These are phyloP conservation scores for Phytophthora quininea DNA, from an alignment of 352 stramenopile genomes.

Conservation along the genomic window DNA sequence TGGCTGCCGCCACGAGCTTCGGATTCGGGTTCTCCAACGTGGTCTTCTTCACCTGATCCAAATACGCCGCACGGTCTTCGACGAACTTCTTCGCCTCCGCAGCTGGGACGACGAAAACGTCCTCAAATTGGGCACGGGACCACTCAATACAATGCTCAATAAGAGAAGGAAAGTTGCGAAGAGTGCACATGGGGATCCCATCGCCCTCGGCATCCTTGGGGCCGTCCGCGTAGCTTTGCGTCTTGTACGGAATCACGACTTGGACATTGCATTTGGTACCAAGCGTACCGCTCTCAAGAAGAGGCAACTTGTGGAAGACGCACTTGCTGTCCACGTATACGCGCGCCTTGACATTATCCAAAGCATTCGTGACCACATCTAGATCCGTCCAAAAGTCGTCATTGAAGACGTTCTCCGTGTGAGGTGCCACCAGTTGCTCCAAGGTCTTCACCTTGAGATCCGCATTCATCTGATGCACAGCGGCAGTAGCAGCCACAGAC, in stretches of 20 bases:
- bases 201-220: constrained; percentile 98
- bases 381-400: constrained; percentile 84
- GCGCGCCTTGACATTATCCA: constrained; percentile 99
- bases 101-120: constrained; percentile 82
- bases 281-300: constrained; percentile 98
- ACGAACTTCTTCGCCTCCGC: constrained; percentile 89
- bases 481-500: constrained; percentile 79
- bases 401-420: constrained; percentile 85
- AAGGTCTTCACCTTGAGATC: constrained; percentile 82
- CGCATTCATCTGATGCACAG: constrained; percentile 77
- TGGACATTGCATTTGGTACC: constrained; percentile 99
- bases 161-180: constrained; percentile 98
- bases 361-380: constrained; percentile 97
- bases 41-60: constrained; percentile 69
- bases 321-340: constrained; percentile 99
- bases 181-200: constrained; percentile 98
- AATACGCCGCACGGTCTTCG: constrained; percentile 69
- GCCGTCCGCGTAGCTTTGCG: constrained; percentile 94
- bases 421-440: constrained; percentile 78
- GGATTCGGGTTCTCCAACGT: constrained; percentile 81
- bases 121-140: constrained; percentile 91
- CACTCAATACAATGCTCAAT: constrained; percentile 99
- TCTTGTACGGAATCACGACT: constrained; percentile 87
- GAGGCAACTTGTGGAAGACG: constrained; percentile 95
- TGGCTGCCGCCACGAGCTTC: constrained; percentile 68